A percentile compares a stretch with the other conserved stretches of the same genome.
These are phyloP conservation scores for Sordariomycetes sp. DNA, from an alignment of 2,329 filamentous ascomycete genomes.

Conservation along the genomic window DNA sequence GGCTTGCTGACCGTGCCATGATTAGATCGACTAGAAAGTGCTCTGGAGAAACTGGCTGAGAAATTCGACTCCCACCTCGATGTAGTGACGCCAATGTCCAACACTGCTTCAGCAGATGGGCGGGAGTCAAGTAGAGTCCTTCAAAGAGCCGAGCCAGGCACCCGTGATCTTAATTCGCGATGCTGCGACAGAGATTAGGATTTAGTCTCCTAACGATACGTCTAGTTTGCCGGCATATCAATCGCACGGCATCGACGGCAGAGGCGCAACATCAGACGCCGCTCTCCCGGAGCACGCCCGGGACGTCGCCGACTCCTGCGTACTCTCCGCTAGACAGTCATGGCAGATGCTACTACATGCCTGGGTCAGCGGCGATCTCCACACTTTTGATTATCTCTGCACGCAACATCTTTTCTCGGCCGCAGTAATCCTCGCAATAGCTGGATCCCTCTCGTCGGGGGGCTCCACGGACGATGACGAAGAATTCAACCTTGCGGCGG, in stretches of 20 bases:
- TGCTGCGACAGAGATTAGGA: conserved; percentile 12
- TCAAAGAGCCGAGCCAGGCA: conserved; percentile 6
- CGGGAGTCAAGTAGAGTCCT: neutral
- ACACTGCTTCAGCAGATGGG: neutral
- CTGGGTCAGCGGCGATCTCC: too few species aligned
- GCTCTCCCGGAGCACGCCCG: too few species aligned
- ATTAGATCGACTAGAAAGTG: neutral
- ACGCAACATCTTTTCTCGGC: too few species aligned
- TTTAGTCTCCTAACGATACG: conserved; percentile 9
- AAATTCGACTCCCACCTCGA: conserved; percentile 3
- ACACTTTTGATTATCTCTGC: too few species aligned
- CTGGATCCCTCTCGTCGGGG: too few species aligned
- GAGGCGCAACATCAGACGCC: too few species aligned
- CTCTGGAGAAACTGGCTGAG: neutral
- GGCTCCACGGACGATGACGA: too few species aligned
- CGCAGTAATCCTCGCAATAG: too few species aligned
- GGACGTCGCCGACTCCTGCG: too few species aligned
- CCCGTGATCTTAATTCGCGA: conserved; percentile 15
- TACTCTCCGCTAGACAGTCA: too few species aligned
- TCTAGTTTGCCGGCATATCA: neutral
- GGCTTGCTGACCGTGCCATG: neutral
- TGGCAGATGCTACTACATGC: too few species aligned
- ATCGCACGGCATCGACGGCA: conserved; percentile 4
- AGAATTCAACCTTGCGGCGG: too few species aligned
- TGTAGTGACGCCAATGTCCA: neutral